Evolutionary conservation across 176 grass and related monocot species (phyloP).

Genomic region (Juncus inflexus): DNA sequence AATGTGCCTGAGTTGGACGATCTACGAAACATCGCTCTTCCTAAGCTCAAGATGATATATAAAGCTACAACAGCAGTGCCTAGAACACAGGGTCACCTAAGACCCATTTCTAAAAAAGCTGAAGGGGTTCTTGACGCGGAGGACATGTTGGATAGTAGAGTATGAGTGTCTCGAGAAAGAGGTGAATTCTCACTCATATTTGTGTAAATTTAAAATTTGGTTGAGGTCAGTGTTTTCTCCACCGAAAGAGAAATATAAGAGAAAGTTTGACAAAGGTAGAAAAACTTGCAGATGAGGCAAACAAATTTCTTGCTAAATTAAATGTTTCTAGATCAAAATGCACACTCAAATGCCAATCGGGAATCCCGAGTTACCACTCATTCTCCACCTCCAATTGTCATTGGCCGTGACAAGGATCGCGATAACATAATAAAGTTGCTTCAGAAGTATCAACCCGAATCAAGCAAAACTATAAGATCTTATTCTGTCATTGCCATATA

Average conservation of each 20-base stretch:
- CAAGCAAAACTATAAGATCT: not conserved
- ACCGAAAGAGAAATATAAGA: conserved; percentile 4
- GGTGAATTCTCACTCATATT: not conserved
- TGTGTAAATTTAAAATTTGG: not conserved
- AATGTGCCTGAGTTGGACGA: not conserved
- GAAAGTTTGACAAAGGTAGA: conserved; percentile 10
- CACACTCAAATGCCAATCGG: not conserved
- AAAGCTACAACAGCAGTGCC: not conserved
- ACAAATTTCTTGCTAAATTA: not conserved
- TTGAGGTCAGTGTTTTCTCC: not conserved
- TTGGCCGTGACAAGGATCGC: conserved; percentile 20
- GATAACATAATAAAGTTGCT: conserved; percentile 25
- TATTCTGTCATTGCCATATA: conserved; percentile 33
- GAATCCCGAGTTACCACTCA: not conserved
- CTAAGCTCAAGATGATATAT: conserved; percentile 10
- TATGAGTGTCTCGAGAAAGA: conserved; percentile 13
- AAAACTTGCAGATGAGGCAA: conserved; percentile 23
- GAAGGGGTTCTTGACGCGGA: conserved; percentile 29
- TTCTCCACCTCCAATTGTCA: not conserved
- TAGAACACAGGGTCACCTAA: not conserved
- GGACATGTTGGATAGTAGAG: conserved; percentile 24
- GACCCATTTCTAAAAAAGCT: conserved; percentile 8
- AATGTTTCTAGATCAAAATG: not conserved
- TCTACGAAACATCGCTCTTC: not conserved
- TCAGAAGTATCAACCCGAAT: not conserved